Evolutionary conservation across 2,329 filamentous ascomycete genomes (phyloP), one percentile per base, ranked within the genome.

Genomic region (Venturia pyrina): DNA sequence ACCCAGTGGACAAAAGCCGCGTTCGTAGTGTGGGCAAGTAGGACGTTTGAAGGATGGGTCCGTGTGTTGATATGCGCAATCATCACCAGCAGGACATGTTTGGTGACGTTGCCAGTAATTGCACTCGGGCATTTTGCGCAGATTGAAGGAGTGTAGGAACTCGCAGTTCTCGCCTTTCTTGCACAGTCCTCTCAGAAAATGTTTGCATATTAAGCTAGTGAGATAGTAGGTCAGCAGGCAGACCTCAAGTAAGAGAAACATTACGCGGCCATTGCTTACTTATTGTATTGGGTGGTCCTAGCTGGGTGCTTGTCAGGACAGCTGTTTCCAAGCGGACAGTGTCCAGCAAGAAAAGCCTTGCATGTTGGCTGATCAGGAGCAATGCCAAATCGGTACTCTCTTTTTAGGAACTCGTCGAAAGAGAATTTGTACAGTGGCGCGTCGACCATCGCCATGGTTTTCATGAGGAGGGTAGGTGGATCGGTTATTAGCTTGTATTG

Each of bases 141-240:
- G 85, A 79, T 99, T 98, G 82, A 97, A 99, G 79, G 98, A 95
- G 82, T 99, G 95, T 62, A 98, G 82, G 73, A 98, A 99, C 80
- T 99, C 95, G 86, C 95, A 99, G 70, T 87, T 86, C 74, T 97
- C 89, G 72, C 93, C 95, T 79, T 98, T 98, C 76, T 99, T 99
- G 83, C 95, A 99, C 24, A 99, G 86, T 0, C 93, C 93, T 69
- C 96, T 90, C 73, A 98, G 87, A 88, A 95, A 98, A 82, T 98
- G 95, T 81, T 99, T 99, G 86, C 95, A 99, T 68, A 99, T 93
- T 19, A 98, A 86, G 63, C 80, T 85, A 68, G 66, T 63, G 68
- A 71, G 50, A 17, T 43, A 1, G 10, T 70, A 70, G 17, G 13
- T 50, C 41, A 62, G 37, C 40, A 21, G 41, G 5, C 11, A 21